A percentile compares a stretch with the other conserved stretches of the same genome.
Evolutionary conservation across 768 basidiomycete genomes (phyloP).

Genomic region (Psilocybe azurescens): DNA sequence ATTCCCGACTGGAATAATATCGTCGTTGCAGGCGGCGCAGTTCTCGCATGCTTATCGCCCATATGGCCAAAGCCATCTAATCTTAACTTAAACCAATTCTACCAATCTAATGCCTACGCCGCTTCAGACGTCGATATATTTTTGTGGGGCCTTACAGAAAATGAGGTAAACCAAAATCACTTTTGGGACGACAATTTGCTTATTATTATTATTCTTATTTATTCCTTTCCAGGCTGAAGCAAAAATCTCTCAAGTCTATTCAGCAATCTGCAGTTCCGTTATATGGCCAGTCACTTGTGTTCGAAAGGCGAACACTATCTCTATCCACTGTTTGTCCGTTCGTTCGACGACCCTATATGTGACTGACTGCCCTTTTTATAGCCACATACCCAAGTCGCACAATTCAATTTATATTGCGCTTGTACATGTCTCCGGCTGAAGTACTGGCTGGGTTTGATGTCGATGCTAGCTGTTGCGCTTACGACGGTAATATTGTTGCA

Average conservation of each 20-base stretch:
- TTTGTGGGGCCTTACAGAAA: conserved; percentile 44
- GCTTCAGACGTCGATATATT: conserved; percentile 54
- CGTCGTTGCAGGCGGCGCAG: conserved; percentile 49
- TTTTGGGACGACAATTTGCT: neutral
- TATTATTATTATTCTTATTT: neutral
- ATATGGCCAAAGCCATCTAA: neutral
- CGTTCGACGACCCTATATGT: too few relatives aligned
- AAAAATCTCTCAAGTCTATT: conserved; percentile 48
- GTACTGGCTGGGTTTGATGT: conserved; percentile 57
- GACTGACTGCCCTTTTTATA: neutral
- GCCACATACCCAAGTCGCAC: conserved; percentile 26
- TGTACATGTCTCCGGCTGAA: conserved; percentile 54
- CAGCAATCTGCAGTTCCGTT: conserved; percentile 49
- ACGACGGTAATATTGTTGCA: conserved; percentile 34
- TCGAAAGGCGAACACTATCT: conserved; percentile 52
- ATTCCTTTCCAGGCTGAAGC: conserved; percentile 37
- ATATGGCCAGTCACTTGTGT: conserved; percentile 56
- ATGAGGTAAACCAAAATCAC: neutral
- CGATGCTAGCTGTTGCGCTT: conserved; percentile 47
- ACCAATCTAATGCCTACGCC: conserved; percentile 39
- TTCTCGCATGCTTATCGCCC: conserved; percentile 46
- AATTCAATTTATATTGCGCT: conserved; percentile 52
- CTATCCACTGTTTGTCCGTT: conserved; percentile 45
- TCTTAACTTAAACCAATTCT: conserved; percentile 37
- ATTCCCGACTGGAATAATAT: conserved; percentile 51